phyloP scores from a whole-genome alignment of 139 green algal genomes.

The Monoraphidium neglectum region DNA sequence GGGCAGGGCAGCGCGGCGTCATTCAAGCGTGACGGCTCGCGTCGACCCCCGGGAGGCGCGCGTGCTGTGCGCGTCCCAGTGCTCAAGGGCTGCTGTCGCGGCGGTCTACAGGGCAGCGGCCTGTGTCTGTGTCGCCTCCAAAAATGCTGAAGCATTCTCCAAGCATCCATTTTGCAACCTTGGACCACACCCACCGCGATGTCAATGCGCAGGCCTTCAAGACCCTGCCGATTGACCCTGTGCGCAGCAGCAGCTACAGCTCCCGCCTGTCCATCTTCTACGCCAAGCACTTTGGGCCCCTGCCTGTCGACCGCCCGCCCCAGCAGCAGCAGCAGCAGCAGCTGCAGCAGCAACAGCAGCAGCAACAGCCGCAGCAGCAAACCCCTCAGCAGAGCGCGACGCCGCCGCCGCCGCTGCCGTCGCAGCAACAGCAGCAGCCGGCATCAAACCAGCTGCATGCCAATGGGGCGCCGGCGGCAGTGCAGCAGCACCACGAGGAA shows the following conservation, averaged over 20 bases:
- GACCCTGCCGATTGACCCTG: constrained; percentile 37
- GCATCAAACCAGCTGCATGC: background rate
- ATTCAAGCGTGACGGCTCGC: too few relatives aligned
- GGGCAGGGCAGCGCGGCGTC: constrained; percentile 84
- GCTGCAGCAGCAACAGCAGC: background rate
- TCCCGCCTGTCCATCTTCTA: constrained; percentile 59
- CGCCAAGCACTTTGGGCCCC: constrained; percentile 58
- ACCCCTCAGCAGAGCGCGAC: background rate
- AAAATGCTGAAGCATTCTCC: too few relatives aligned
- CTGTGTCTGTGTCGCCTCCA: too few relatives aligned
- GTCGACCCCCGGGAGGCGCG: too few relatives aligned
- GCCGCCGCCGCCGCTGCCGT: background rate
- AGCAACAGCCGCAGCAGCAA: constrained; percentile 1
- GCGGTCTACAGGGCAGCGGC: too few relatives aligned
- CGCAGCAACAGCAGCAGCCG: constrained; percentile 14
- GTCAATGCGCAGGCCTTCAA: constrained; percentile 39
- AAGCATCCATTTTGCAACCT: too few relatives aligned
- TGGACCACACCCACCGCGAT: too few relatives aligned
- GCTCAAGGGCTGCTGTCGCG: too few relatives aligned
- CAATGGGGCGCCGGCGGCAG: background rate
- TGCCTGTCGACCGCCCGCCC: constrained; percentile 21
- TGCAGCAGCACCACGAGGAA: constrained; percentile 2
- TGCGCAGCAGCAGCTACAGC: constrained; percentile 35
- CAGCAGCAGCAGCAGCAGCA: background rate
- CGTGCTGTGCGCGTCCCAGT: too few relatives aligned